Evolutionary conservation across 2,329 filamentous ascomycete species (phyloP), one percentile per base, ranked within the genome.

Genomic region (Clonostachys sp.): DNA sequence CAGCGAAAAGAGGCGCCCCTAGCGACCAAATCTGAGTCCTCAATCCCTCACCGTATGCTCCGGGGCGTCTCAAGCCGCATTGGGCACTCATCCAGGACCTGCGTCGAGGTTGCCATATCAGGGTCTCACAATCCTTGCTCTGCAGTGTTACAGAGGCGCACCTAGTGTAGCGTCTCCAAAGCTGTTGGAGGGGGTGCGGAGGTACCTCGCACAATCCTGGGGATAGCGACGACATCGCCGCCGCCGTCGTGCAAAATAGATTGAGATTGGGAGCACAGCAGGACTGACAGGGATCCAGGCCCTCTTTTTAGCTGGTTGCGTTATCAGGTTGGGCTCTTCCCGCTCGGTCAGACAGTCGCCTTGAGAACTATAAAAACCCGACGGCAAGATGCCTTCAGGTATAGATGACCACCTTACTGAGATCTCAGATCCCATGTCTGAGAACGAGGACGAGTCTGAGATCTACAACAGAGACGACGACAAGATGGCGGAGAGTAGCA

Each of bases 361-460:
- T n/a, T n/a, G 36, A n/a, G 36, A 18, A n/a, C 36, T 39, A 39
- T 39, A 39, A n/a, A 14, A 39, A 18, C 36, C 17, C 14, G 14
- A n/a, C 36, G 70, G 67, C 74, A 74, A 62, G 60, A 81, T 81
- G 77, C 72, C 75, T 60, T 73, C 77, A 64, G 71, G 78, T 53
- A 67, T 74, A 60, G 75, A 77, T 49, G 67, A 74, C 57, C 73
- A 71, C 63, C 71, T 72, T 59, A 68, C 71, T 62, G 77, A 81
- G 57, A 71, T 78, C 64, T 81, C 78, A 64, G 78, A 78, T 70
- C 70, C 67, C 55, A 70, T 78, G 72, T 81, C 79, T 62, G 79
- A 81, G 59, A 78, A 77, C 64, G 77, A 79, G 53, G 73, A 80
- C 68, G 78, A 80, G 61, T 71, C 72, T 55, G 74, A 77, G 47